Conservation (phyloP, 495 filamentous ascomycete genomes). For the Xylaria curta region DNA sequence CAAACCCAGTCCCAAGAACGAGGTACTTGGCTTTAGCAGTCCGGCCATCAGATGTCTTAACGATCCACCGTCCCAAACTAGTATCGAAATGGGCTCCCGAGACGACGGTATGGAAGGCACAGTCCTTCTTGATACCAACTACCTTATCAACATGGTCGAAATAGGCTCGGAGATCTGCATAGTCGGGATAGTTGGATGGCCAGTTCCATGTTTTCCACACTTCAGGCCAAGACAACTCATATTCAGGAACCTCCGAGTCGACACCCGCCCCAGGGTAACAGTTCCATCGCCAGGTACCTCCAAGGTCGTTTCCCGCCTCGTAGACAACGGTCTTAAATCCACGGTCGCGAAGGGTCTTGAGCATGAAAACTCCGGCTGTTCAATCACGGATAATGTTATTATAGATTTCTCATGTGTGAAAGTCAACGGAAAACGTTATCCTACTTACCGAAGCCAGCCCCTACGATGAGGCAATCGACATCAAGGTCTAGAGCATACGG, state of each 20-base stretch:
- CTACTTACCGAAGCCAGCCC: constrained; percentile 53
- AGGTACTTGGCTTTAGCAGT: constrained; percentile 54
- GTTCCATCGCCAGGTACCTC: constrained; percentile 63
- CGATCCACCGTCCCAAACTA: constrained; percentile 49
- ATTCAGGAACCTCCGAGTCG: constrained; percentile 58
- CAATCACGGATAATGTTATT: background rate
- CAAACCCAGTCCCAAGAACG: constrained; percentile 53
- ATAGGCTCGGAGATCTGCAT: constrained; percentile 58
- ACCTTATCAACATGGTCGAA: constrained; percentile 62
- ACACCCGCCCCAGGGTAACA: constrained; percentile 60
- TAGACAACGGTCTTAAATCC: constrained; percentile 48
- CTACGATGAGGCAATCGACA: constrained; percentile 59
- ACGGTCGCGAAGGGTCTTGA: constrained; percentile 41
- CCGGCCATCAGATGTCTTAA: constrained; percentile 56
- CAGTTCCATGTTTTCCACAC: constrained; percentile 62
- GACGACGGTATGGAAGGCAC: constrained; percentile 56
- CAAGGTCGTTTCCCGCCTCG: constrained; percentile 55
- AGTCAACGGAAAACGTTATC: background rate
- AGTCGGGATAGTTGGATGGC: constrained; percentile 57
- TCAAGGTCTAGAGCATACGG: constrained; percentile 47
- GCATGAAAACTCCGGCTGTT: constrained; percentile 36
- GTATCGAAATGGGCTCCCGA: constrained; percentile 53
- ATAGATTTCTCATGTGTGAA: background rate
- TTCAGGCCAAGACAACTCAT: constrained; percentile 59
- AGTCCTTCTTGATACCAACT: constrained; percentile 58